phyloP scores from a whole-genome alignment of 306 rosid genomes.

The Heteromeles arbutifolia region DNA sequence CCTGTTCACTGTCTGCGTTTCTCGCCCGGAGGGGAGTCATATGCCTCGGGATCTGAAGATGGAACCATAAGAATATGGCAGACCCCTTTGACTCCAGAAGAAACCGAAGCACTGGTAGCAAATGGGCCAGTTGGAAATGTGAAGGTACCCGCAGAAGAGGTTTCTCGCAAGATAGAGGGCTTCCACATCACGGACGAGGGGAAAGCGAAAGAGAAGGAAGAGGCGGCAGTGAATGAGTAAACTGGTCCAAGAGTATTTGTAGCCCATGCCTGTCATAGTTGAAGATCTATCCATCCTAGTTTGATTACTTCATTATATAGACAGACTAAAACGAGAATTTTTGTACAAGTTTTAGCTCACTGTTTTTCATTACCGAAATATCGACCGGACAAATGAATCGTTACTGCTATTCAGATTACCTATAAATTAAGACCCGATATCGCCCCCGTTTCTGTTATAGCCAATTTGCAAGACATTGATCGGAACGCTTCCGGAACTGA shows the following conservation, averaged over 20 bases:
- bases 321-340: slow-evolving; percentile 4
- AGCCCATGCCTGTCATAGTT: neutral
- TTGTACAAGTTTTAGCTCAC: slow-evolving; percentile 33
- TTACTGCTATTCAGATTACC: slow-evolving; percentile 6
- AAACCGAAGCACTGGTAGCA: slow-evolving; percentile 36
- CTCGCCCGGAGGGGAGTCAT: slow-evolving; percentile 98
- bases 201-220: slow-evolving; percentile 58
- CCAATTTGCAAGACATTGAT: neutral
- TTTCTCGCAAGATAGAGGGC: slow-evolving; percentile 71
- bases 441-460: neutral
- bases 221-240: slow-evolving; percentile 49
- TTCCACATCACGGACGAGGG: slow-evolving; percentile 68
- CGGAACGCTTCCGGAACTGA: neutral
- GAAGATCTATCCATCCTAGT: neutral
- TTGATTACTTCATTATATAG: neutral
- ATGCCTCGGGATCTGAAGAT: slow-evolving; percentile 98
- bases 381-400: neutral
- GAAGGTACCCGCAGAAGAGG: slow-evolving; percentile 58
- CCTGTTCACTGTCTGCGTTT: slow-evolving; percentile 96
- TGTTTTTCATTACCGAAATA: slow-evolving; percentile 14
- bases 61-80: slow-evolving; percentile 99
- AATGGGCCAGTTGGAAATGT: slow-evolving; percentile 59
- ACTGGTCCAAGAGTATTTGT: slow-evolving; percentile 2
- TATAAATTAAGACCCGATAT: neutral
- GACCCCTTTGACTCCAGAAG: slow-evolving; percentile 63